These are phyloP conservation scores for Hyphopichia pseudoburtonii DNA, from an alignment of 1,139 yeast species.

Conservation along the genomic window DNA sequence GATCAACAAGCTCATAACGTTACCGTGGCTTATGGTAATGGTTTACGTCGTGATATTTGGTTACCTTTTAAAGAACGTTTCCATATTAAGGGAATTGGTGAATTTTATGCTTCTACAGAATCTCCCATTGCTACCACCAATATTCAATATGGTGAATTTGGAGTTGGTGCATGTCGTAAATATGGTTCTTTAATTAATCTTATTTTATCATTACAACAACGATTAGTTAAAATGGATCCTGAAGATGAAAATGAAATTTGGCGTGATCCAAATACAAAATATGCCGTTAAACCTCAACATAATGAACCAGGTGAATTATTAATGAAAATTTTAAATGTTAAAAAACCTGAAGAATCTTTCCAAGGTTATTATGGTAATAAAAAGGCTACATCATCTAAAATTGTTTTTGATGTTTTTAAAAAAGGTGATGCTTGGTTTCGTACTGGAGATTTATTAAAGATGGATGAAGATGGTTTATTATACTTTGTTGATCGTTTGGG, in stretches of 20 bases:
- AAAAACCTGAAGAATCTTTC: slow-evolving; percentile 66
- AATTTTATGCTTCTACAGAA: slow-evolving; percentile 93
- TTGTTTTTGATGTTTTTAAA: slow-evolving; percentile 67
- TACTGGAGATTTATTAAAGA: slow-evolving; percentile 78
- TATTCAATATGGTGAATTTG: slow-evolving; percentile 74
- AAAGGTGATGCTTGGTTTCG: slow-evolving; percentile 93
- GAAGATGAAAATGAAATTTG: slow-evolving; percentile 73
- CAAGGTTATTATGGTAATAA: slow-evolving; percentile 89
- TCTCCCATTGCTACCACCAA: slow-evolving; percentile 90
- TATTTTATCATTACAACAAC: slow-evolving; percentile 57
- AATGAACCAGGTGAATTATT: slow-evolving; percentile 87
- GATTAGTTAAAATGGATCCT: slow-evolving; percentile 73
- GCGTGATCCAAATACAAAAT: slow-evolving; percentile 70
- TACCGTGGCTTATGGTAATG: slow-evolving; percentile 85
- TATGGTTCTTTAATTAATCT: slow-evolving; percentile 67
- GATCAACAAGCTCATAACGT: slow-evolving; percentile 72
- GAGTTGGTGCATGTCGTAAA: slow-evolving; percentile 86
- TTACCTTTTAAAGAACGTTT: slow-evolving; percentile 72
- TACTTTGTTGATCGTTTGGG: slow-evolving; percentile 93
- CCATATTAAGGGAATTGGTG: slow-evolving; percentile 75
- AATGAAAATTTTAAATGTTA: slow-evolving; percentile 69
- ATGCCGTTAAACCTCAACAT: slow-evolving; percentile 33
- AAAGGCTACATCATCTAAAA: slow-evolving; percentile 74
- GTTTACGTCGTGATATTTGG: slow-evolving; percentile 94
- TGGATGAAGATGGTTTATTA: slow-evolving; percentile 67